These are phyloP conservation scores for Piper betle DNA, from an alignment of 164 flowering plant genomes.

Conservation along the genomic window DNA sequence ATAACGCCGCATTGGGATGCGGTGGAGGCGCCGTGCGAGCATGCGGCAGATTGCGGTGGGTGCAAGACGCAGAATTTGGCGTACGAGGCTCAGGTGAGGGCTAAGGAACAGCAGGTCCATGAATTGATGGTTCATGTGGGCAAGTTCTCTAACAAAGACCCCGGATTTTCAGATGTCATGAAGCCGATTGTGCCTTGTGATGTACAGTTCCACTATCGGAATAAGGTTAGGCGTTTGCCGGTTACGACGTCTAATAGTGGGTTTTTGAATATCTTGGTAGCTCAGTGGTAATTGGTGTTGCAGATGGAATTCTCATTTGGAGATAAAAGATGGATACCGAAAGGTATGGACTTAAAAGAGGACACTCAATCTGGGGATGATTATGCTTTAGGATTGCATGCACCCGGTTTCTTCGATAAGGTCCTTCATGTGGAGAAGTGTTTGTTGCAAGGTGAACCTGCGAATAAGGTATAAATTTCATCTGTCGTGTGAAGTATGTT, in stretches of 20 bases:
- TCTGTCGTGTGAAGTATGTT: no score
- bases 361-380: conserved; percentile 19
- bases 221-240: conserved; percentile 46
- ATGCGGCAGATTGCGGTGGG: conserved; percentile 87
- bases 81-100: conserved; percentile 80
- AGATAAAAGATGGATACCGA: conserved; percentile 59
- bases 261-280: not conserved
- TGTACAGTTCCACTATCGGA: conserved; percentile 77
- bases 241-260: not conserved
- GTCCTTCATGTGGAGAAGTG: conserved; percentile 74
- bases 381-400: conserved; percentile 83
- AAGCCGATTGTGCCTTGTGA: conserved; percentile 93
- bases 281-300: conserved; percentile 6
- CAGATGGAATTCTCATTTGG: conserved; percentile 99
- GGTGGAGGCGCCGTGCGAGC: conserved; percentile 86
- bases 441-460: conserved; percentile 83
- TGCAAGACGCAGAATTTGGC: conserved; percentile 79
- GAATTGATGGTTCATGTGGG: conserved; percentile 76
- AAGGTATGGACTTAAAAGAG: conserved; percentile 23
- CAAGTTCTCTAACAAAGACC: conserved; percentile 43
- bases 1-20: conserved; percentile 57
- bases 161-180: conserved; percentile 32
- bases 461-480: conserved; percentile 46
- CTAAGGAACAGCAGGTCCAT: conserved; percentile 75
- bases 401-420: conserved; percentile 93